Base-by-base conservation (phyloP, 768 basidiomycete species). In the Paxillus ammoniavirescens region DNA sequence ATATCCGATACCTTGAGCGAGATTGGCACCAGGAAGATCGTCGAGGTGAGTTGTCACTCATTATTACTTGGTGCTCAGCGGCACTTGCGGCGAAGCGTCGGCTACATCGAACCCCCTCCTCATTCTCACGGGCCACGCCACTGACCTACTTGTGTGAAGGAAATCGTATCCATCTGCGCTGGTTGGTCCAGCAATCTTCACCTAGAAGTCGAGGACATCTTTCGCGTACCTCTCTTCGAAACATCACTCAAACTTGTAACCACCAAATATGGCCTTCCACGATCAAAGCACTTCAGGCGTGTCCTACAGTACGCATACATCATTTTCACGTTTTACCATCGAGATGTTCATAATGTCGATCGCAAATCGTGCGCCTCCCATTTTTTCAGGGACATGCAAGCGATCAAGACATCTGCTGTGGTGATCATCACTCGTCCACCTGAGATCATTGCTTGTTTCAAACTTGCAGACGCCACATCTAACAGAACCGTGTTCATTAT, bases 361-460 rank as follows among this genome's bases (percentile, higher is more conserved):
- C 35, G 35, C 4, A 8, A 30, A 26, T n/a, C 28, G 30, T 30
- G 8, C 8, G 8, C 30, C 2, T 30, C 12, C 42, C 47, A 15
- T 40, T 28, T 4, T 26, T 59, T 46, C 60, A 77, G 67, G 49
- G 58, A 54, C 18, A 61, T 65, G 65, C 63, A 51, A 18, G 50
- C 33, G 10, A 53, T 51, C 2, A 61, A 50, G 42, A 60, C 18
- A 30, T 66, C 54, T 63, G 73, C 47, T 53, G 75, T 42, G 78
- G 77, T 49, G 35, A 73, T 87, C 47, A 81, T 89, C 55, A 89
- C 87, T 0, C 83, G 85, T 18, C 84, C 87, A 35, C 86, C 87
- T 0, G 87, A 88, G 62, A 87, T 88, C 49, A 65, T 88, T 12
- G 74, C 79, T 15, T 80, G 83, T 61, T 61, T 84, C 55, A 73